phyloP scores from a whole-genome alignment of 2,329 filamentous ascomycete genomes.

The Pleomassaria siparia region DNA sequence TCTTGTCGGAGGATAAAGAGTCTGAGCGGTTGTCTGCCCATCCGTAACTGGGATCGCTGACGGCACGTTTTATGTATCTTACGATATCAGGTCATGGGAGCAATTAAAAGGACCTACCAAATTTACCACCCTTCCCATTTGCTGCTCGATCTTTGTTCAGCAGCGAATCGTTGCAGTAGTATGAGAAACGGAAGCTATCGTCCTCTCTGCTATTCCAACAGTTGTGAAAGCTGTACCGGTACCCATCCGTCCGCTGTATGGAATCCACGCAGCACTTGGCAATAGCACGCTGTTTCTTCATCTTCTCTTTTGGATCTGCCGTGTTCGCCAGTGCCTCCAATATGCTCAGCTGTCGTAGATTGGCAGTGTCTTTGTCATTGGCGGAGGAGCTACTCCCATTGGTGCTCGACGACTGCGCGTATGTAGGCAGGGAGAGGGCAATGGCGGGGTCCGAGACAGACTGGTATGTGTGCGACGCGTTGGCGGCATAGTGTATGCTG shows the following conservation, averaged over 20 bases:
- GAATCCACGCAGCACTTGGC: constrained; percentile 49
- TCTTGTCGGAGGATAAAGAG: no score
- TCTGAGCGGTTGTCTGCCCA: no score
- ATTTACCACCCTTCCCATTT: constrained; percentile 45
- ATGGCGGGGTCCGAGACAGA: constrained; percentile 27
- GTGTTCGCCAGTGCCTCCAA: constrained; percentile 39
- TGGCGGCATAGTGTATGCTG: constrained; percentile 21
- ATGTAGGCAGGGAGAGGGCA: constrained; percentile 25
- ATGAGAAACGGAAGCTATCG: constrained; percentile 50
- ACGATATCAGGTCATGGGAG: no score
- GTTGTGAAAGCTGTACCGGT: constrained; percentile 53
- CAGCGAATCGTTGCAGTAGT: constrained; percentile 54
- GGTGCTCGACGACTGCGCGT: constrained; percentile 11
- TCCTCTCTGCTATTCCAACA: constrained; percentile 52
- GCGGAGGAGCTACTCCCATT: constrained; percentile 5
- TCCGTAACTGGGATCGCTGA: no score
- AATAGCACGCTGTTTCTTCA: constrained; percentile 50
- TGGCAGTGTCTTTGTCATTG: constrained; percentile 18
- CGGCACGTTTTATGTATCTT: no score
- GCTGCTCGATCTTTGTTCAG: constrained; percentile 54
- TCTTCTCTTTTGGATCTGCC: constrained; percentile 42
- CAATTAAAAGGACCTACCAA: constrained; percentile 24
- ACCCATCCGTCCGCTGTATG: constrained; percentile 50
- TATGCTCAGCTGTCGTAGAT: constrained; percentile 33
- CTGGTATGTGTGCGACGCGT: constrained; percentile 21